phyloP scores from a whole-genome alignment of 75 land plant species.

The Pinus tabuliformis region DNA sequence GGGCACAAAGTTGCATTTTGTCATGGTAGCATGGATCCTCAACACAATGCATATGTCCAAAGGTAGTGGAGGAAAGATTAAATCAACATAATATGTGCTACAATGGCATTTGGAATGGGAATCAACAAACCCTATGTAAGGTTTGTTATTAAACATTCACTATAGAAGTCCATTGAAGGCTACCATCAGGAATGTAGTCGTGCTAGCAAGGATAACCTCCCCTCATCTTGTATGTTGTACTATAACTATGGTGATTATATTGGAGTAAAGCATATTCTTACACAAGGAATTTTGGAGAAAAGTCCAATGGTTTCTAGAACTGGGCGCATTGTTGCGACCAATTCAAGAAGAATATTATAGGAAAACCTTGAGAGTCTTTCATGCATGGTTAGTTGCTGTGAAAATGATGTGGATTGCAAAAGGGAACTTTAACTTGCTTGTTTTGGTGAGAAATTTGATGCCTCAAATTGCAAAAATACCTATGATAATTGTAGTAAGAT shows the following conservation, averaged over 20 bases:
- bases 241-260: conserved; percentile 96
- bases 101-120: conserved; percentile 99
- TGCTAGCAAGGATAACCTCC: conserved; percentile 94
- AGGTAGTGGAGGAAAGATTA: conserved; percentile 97
- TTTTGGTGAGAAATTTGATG: conserved; percentile 94
- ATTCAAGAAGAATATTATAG: conserved; percentile 40
- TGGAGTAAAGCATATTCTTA: conserved; percentile 95
- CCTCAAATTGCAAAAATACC: conserved; percentile 62
- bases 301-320: conserved; percentile 31
- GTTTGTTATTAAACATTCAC: conserved; percentile 97
- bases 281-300: conserved; percentile 79
- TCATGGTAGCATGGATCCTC: conserved; percentile 94
- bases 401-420: conserved; percentile 94
- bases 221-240: conserved; percentile 87
- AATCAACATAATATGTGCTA: conserved; percentile 93
- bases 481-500: conserved; percentile 87
- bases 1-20: conserved; percentile 93
- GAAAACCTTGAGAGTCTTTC: conserved; percentile 86
- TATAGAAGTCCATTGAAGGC: conserved; percentile 97
- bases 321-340: conserved; percentile 16
- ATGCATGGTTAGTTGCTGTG: conserved; percentile 92
- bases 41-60: conserved; percentile 74
- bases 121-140: conserved; percentile 99
- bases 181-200: conserved; percentile 99
- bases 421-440: conserved; percentile 83